Evolutionary conservation across 305 asterid genomes (phyloP).

Genomic region (Ajuga reptans): DNA sequence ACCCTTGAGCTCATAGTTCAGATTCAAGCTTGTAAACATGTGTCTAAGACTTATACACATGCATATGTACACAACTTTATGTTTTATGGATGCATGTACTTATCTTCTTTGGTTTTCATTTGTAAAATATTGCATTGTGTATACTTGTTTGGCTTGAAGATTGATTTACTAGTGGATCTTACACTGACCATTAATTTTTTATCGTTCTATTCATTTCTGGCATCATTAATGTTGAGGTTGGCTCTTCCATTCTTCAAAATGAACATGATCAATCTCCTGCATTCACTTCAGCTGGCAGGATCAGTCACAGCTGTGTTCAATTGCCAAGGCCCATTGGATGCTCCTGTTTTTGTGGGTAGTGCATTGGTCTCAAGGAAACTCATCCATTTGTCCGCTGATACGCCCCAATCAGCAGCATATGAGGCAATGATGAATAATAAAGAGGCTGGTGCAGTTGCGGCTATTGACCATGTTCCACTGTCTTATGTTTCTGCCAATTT

Average conservation of each 20-base stretch:
- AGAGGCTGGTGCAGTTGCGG: conserved; percentile 99
- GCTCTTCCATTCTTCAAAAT: conserved; percentile 11
- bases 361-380: conserved; percentile 89
- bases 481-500: conserved; percentile 94
- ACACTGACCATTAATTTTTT: background rate
- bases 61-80: background rate
- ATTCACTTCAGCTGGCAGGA: conserved; percentile 80
- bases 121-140: background rate
- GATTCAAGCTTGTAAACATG: conserved; percentile 1
- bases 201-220: background rate
- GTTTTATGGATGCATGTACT: background rate
- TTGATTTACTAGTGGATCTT: conserved; percentile 11
- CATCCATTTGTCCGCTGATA: conserved; percentile 50
- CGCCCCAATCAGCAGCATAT: conserved; percentile 73
- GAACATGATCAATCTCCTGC: conserved; percentile 21
- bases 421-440: conserved; percentile 78
- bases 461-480: conserved; percentile 85
- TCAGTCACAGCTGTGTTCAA: conserved; percentile 91
- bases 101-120: conserved; percentile 7
- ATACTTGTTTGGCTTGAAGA: background rate
- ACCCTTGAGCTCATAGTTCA: background rate
- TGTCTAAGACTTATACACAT: background rate
- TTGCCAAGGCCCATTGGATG: conserved; percentile 99
- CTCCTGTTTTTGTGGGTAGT: conserved; percentile 96
- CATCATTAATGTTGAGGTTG: conserved; percentile 16